Base-by-base conservation (phyloP, 116 monocot species). In the Papilionanthe hybrid region DNA sequence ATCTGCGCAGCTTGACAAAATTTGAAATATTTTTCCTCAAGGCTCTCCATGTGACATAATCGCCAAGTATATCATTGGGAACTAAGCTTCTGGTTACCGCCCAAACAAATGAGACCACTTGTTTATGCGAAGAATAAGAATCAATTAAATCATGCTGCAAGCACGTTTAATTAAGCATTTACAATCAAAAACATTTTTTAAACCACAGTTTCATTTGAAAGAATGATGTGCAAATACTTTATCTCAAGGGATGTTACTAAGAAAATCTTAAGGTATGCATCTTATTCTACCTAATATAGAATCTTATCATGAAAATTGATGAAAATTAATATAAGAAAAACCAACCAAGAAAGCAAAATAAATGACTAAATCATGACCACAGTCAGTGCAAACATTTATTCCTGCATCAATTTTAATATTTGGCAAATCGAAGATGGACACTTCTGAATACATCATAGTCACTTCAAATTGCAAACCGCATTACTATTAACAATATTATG, bases 21-120 rank as follows among this genome's bases (percentile, higher is more conserved):
- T 89, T 93, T 74, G 91, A 86, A 50, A 99, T 99, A 72, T 92
- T 95, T 85, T 73, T 90, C 83, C 86, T 90, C 22, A 99, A 76
- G 7, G 86, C 72, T 85, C 95, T 93, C 95, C 91, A 90, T 47
- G 60, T 84, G 78, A 84, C 78, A 75, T 72, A 78, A 84, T 88
- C 83, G 20, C 99, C 99, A 77, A 99, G 83, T 18, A 99, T 72
- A 63, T 89, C 86, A 45, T 48, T 45, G 68, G 95, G 99, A 66
- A 99, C 68, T 55, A 95, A 86, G 10, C 84, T 91, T 88, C 92
- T 89, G 81, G 77, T 78, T 55, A 88, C 86, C 74, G 99, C 91
- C 89, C 93, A 99, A 69, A 99, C 65, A 82, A 93, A 99, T 25
- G 93, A 90, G 47, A 89, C 88, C 30, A 99, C 89, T 77, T 93